These are phyloP conservation scores for Castanea sativa DNA, from an alignment of 306 rosid species.

Conservation along the genomic window DNA sequence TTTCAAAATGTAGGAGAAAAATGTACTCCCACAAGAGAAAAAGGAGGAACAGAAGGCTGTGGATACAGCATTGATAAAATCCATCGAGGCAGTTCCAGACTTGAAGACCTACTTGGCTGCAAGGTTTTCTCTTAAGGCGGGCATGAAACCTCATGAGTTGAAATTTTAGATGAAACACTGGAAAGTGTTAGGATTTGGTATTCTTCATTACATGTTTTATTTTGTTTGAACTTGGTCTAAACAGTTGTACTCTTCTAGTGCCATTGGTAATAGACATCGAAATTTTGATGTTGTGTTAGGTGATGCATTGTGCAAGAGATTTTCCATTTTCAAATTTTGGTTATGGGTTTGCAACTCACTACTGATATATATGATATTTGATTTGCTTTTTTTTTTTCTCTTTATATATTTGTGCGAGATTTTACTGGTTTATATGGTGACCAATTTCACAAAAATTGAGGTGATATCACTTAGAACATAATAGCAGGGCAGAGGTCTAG, in stretches of 20 bases:
- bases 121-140: constrained; percentile 68
- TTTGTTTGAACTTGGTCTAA: constrained; percentile 11
- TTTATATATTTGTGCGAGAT: too few relatives aligned
- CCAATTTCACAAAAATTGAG: too few relatives aligned
- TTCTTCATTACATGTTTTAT: background rate
- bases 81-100: constrained; percentile 63
- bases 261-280: constrained; percentile 1
- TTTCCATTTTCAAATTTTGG: constrained; percentile 13
- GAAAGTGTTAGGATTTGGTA: background rate
- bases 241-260: constrained; percentile 4
- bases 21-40: constrained; percentile 62
- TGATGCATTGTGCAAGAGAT: background rate
- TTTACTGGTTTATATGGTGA: too few relatives aligned
- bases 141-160: constrained; percentile 83
- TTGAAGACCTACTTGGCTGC: constrained; percentile 73
- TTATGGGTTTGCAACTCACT: background rate
- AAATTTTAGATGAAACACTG: constrained; percentile 35
- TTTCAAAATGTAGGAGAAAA: constrained; percentile 52
- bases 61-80: constrained; percentile 53
- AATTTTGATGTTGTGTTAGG: constrained; percentile 7
- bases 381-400: background rate
- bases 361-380: background rate
- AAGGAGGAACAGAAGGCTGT: constrained; percentile 78
- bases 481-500: too few relatives aligned
- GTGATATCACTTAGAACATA: too few relatives aligned